Conservation (phyloP, 2,329 filamentous ascomycete species). For the Emergomyces orientalis region DNA sequence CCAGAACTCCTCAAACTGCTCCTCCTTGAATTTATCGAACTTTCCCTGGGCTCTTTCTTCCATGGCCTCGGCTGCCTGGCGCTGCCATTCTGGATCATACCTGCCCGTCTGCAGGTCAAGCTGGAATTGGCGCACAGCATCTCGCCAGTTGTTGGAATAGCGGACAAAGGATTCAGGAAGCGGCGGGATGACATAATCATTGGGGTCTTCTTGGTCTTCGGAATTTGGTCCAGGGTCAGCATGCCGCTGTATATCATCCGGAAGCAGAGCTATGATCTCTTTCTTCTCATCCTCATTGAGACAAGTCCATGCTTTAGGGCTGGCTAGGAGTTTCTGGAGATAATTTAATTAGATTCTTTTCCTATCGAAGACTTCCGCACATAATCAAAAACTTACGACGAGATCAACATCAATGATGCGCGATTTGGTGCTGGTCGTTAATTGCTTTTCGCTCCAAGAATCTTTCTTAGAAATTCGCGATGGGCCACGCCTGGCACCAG, state of each 20-base stretch:
- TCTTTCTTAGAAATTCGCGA: constrained; percentile 27
- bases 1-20: constrained; percentile 49
- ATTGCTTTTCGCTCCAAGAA: constrained; percentile 31
- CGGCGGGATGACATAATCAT: constrained; percentile 28
- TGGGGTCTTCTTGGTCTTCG: constrained; percentile 21
- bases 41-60: constrained; percentile 43
- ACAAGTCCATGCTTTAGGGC: constrained; percentile 34
- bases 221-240: constrained; percentile 17
- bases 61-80: constrained; percentile 46
- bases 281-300: constrained; percentile 35
- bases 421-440: constrained; percentile 33
- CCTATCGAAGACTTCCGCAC: not conserved
- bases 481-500: constrained; percentile 26
- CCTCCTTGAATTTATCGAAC: constrained; percentile 49
- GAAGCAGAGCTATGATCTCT: constrained; percentile 33
- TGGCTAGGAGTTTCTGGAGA: constrained; percentile 31
- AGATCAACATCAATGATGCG: constrained; percentile 29
- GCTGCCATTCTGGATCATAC: constrained; percentile 50
- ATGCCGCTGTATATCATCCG: constrained; percentile 34
- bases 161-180: constrained; percentile 35
- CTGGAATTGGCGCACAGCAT: constrained; percentile 47
- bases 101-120: constrained; percentile 47
- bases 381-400: constrained; percentile 26
- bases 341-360: constrained; percentile 3
- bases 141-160: constrained; percentile 43